These are phyloP conservation scores for Omphalotus guepiniiformis DNA, from an alignment of 768 basidiomycete species.

Conservation along the genomic window DNA sequence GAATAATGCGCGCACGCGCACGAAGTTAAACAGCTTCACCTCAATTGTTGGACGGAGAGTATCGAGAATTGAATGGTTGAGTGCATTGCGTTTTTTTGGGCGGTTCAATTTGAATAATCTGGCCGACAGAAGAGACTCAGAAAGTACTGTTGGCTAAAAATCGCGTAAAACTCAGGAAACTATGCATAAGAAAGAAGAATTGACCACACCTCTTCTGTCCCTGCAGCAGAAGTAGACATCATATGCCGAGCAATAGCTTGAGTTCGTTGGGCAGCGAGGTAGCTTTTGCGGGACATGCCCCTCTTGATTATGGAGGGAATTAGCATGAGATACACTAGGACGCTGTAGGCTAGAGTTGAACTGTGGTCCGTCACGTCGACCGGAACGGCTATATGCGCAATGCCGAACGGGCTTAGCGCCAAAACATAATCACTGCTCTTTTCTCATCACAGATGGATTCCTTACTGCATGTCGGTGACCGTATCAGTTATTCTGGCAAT, in stretches of 20 bases:
- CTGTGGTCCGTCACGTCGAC: no score
- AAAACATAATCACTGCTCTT: no score
- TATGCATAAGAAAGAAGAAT: slow-evolving; percentile 12
- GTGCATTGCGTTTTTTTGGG: slow-evolving; percentile 74
- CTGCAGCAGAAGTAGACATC: slow-evolving; percentile 32
- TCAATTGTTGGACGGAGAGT: slow-evolving; percentile 69
- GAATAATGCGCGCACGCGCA: no score
- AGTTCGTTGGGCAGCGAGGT: slow-evolving; percentile 36
- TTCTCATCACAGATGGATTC: slow-evolving; percentile 18
- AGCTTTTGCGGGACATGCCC: slow-evolving; percentile 39
- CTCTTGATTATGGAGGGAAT: slow-evolving; percentile 25
- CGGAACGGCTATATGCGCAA: no score
- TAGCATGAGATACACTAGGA: slow-evolving; percentile 20
- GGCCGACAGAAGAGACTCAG: slow-evolving; percentile 59
- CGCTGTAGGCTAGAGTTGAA: neutral
- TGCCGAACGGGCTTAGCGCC: no score
- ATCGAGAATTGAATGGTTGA: slow-evolving; percentile 75
- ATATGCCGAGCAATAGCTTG: slow-evolving; percentile 45
- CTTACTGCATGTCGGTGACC: slow-evolving; percentile 42
- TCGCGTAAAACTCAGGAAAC: slow-evolving; percentile 13
- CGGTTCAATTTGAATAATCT: slow-evolving; percentile 80
- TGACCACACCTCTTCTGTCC: slow-evolving; percentile 33
- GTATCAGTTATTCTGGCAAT: slow-evolving; percentile 49
- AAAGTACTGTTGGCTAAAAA: slow-evolving; percentile 51
- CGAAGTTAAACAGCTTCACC: slow-evolving; percentile 34